phyloP scores from a whole-genome alignment of 202 grass and related monocot genomes.

The Bolboschoenoplectus hybrid region DNA sequence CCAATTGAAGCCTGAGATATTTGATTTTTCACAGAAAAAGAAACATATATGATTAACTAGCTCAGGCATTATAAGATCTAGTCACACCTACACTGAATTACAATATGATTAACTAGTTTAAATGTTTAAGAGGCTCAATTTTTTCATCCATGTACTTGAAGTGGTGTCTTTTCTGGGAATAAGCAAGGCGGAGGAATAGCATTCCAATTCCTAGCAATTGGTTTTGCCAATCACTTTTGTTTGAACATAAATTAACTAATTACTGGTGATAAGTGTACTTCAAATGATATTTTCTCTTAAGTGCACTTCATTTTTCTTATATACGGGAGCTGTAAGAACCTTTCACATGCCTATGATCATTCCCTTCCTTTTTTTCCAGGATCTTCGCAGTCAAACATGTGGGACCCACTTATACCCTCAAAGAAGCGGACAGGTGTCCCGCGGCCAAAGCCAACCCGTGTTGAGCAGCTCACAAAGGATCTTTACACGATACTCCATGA shows the following conservation, averaged over 20 bases:
- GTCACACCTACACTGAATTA: background rate
- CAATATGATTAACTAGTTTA: background rate
- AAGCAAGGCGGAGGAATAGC: background rate
- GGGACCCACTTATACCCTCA: constrained; percentile 71
- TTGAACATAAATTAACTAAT: background rate
- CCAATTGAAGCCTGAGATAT: background rate
- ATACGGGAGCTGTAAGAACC: background rate
- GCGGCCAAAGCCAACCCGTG: constrained; percentile 57
- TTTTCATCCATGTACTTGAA: background rate
- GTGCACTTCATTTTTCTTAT: constrained; percentile 22
- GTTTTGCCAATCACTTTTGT: background rate
- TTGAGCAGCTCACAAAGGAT: constrained; percentile 89
- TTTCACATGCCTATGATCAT: background rate
- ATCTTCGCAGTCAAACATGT: constrained; percentile 86
- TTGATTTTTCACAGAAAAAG: background rate
- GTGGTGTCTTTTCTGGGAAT: background rate
- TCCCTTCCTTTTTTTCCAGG: constrained; percentile 49
- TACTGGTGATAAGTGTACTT: background rate
- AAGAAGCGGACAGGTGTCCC: constrained; percentile 70
- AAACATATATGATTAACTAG: background rate
- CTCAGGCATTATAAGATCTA: background rate
- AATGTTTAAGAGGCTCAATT: background rate
- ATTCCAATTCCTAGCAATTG: background rate
- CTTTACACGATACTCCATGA: constrained; percentile 87
- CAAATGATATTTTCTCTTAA: background rate